A percentile compares a stretch with the other conserved stretches of the same genome.
phyloP scores from a whole-genome alignment of 192 early-diverging fungal species.

The Podila epigama region DNA sequence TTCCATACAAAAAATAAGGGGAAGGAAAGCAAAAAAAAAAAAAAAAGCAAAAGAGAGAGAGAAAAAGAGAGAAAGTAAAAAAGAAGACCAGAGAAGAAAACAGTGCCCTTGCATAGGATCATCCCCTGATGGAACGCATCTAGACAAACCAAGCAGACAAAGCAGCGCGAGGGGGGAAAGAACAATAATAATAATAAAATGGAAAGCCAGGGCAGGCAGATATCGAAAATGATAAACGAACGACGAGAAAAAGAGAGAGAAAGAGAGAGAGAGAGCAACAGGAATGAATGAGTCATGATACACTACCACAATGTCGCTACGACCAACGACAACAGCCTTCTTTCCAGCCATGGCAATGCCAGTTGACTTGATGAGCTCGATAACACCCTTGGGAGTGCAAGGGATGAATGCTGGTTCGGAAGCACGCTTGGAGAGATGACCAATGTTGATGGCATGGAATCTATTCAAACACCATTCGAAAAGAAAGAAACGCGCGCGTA shows the following conservation, averaged over 20 bases:
- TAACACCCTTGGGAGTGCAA: constrained; percentile 96
- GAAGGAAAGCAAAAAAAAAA: neutral
- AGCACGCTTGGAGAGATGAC: constrained; percentile 85
- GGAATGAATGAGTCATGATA: neutral
- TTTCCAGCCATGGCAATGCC: constrained; percentile 79
- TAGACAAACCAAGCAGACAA: neutral
- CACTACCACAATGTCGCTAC: constrained; percentile 94
- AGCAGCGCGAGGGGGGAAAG: too few relatives aligned
- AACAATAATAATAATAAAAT: too few relatives aligned
- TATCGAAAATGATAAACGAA: neutral
- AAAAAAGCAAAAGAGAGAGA: neutral
- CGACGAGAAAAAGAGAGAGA: neutral
- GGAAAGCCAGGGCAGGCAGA: neutral
- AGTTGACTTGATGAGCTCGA: constrained; percentile 82
- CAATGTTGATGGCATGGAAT: constrained; percentile 97
- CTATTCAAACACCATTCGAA: too few relatives aligned
- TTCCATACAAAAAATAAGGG: too few relatives aligned
- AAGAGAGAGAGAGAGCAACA: neutral
- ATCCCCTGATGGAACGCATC: too few relatives aligned
- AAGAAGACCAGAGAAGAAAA: too few relatives aligned
- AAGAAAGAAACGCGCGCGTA: too few relatives aligned
- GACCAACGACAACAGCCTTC: constrained; percentile 91
- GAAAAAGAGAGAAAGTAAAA: neutral
- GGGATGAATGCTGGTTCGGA: constrained; percentile 86
- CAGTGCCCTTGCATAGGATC: too few relatives aligned